Percentiles rank a stretch among this genome's conserved stretches.
phyloP scores from a whole-genome alignment of 345 rosid genomes.

The Citrus unshiu region DNA sequence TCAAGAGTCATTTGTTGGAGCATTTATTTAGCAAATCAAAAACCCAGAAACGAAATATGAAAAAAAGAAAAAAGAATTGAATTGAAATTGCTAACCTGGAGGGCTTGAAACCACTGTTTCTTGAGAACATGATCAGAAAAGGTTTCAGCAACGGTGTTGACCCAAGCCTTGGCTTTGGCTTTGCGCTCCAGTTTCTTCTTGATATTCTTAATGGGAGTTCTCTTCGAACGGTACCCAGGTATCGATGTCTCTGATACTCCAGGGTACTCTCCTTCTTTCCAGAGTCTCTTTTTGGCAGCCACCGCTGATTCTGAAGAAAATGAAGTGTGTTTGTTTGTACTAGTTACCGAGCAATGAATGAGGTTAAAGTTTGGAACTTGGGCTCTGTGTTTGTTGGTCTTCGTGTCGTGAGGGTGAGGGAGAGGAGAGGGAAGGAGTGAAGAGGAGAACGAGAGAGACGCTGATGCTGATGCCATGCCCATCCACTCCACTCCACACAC shows the following conservation, averaged over 20 bases:
- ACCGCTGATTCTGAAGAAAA: conserved; percentile 30
- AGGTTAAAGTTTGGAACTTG: neutral
- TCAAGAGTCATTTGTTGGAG: neutral
- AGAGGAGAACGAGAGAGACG: conserved; percentile 58
- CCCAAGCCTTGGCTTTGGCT: conserved; percentile 73
- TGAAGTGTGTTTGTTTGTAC: neutral
- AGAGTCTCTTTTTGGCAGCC: conserved; percentile 47
- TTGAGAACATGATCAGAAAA: conserved; percentile 68
- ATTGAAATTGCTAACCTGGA: conserved; percentile 40
- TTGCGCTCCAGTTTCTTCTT: conserved; percentile 73
- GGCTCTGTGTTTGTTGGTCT: neutral
- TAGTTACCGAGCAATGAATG: conserved; percentile 25
- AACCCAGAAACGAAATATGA: neutral
- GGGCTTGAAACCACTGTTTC: conserved; percentile 81
- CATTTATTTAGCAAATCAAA: neutral
- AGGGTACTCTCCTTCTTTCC: conserved; percentile 82
- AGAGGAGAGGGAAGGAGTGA: conserved; percentile 44
- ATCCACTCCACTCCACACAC: neutral
- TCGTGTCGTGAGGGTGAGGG: conserved; percentile 12
- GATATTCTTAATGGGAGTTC: conserved; percentile 57
- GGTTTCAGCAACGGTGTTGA: conserved; percentile 69
- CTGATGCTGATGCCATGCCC: conserved; percentile 25
- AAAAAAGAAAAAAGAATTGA: neutral
- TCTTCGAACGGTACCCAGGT: conserved; percentile 25
- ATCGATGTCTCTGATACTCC: conserved; percentile 42